A percentile compares a stretch with the other conserved stretches of the same genome.
Evolutionary conservation across 768 basidiomycete species (phyloP).

Genomic region (Mycena pura): DNA sequence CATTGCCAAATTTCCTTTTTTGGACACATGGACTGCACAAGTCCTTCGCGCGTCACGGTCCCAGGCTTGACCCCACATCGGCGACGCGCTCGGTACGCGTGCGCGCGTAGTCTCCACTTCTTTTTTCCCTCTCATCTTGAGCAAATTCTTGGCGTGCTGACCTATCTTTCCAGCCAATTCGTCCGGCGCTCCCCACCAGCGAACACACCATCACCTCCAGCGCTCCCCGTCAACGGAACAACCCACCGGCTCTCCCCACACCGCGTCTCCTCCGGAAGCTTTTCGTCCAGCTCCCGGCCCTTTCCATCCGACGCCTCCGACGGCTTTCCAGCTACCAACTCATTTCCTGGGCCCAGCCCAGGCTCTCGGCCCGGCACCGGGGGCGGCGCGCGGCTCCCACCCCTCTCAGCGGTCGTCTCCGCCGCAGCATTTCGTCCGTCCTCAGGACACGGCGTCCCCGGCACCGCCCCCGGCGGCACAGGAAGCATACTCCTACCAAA

Average conservation of each 20-base stretch:
- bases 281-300: slow-evolving; percentile 9
- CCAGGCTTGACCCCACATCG: no score
- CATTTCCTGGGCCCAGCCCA: slow-evolving; percentile 12
- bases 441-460: slow-evolving; percentile 45
- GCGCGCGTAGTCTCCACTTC: not conserved
- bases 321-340: slow-evolving; percentile 17
- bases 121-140: not conserved
- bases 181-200: slow-evolving; percentile 37
- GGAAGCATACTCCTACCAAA: slow-evolving; percentile 61
- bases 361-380: slow-evolving; percentile 40
- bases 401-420: slow-evolving; percentile 81
- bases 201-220: slow-evolving; percentile 22
- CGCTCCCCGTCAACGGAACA: slow-evolving; percentile 5
- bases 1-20: not conserved
- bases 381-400: slow-evolving; percentile 63
- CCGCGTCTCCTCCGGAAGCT: slow-evolving; percentile 8
- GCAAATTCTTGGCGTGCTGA: slow-evolving; percentile 9
- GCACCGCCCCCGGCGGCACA: slow-evolving; percentile 40
- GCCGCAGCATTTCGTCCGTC: slow-evolving; percentile 58
- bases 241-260: slow-evolving; percentile 5
- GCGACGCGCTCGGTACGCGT: no score
- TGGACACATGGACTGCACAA: no score
- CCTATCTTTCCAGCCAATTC: slow-evolving; percentile 3
- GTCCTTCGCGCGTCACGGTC: no score
- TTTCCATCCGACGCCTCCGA: slow-evolving; percentile 20